A percentile compares a stretch with the other conserved stretches of the same genome.
phyloP scores from a whole-genome alignment of 306 rosid species.

The Rubus parviflorus region DNA sequence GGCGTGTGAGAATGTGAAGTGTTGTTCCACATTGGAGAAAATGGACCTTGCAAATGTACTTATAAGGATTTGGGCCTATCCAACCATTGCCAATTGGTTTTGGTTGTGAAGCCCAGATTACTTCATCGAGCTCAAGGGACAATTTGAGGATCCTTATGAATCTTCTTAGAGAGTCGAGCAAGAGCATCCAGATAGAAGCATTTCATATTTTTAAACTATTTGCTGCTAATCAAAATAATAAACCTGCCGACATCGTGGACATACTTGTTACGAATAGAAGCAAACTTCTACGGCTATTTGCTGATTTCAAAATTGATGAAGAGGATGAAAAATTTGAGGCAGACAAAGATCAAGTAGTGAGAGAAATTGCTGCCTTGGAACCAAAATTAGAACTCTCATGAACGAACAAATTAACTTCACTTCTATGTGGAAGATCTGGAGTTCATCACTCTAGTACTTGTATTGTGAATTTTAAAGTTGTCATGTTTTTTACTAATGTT shows the following conservation, averaged over 20 bases:
- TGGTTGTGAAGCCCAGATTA: too few species aligned
- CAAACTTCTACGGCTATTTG: conserved; percentile 81
- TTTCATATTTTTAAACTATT: conserved; percentile 96
- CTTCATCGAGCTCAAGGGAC: conserved; percentile 98
- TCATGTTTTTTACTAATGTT: conserved; percentile 25
- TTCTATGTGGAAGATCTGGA: conserved; percentile 7
- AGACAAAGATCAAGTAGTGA: conserved; percentile 90
- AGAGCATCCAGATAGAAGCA: conserved; percentile 96
- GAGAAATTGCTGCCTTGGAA: conserved; percentile 81
- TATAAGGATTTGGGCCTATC: too few species aligned
- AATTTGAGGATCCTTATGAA: conserved; percentile 97
- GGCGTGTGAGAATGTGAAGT: too few species aligned
- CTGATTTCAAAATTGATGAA: conserved; percentile 81
- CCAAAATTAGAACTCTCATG: conserved; percentile 38
- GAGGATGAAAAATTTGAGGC: conserved; percentile 96
- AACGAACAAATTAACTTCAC: conserved; percentile 15
- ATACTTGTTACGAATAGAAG: conserved; percentile 80
- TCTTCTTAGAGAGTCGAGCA: conserved; percentile 94
- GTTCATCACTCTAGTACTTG: conserved; percentile 19
- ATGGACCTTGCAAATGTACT: too few species aligned
- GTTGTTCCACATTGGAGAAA: too few species aligned
- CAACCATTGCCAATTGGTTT: too few species aligned
- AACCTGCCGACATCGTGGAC: conserved; percentile 78
- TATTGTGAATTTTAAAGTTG: conserved; percentile 40
- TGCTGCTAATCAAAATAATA: conserved; percentile 85